These are phyloP conservation scores for Tolypocladium amazonense DNA, from an alignment of 2,329 filamentous ascomycete species.

Conservation along the genomic window DNA sequence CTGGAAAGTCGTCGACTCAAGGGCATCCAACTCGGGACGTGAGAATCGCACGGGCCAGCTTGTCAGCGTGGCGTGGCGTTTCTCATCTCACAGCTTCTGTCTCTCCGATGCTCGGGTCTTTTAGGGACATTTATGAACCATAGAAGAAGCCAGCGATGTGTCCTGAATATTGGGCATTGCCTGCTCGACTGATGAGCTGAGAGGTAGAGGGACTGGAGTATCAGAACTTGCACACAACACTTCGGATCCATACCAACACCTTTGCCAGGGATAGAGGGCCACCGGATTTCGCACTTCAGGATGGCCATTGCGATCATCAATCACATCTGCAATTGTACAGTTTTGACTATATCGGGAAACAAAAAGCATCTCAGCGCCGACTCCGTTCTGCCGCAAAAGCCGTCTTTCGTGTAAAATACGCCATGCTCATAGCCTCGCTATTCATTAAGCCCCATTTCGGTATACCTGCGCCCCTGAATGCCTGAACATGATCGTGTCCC, in stretches of 20 bases:
- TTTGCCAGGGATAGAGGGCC: neutral
- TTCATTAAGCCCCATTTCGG: slow-evolving; percentile 52
- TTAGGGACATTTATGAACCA: neutral
- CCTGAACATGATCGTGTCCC: slow-evolving; percentile 76
- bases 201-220: neutral
- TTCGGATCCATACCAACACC: neutral
- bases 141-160: neutral
- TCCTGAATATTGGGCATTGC: neutral
- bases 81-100: neutral
- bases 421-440: neutral
- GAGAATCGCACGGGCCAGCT: neutral
- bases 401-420: neutral
- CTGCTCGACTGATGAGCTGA: neutral
- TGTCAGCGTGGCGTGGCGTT: neutral
- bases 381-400: neutral
- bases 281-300: neutral
- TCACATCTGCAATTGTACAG: neutral
- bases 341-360: neutral
- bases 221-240: neutral
- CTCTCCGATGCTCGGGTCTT: neutral
- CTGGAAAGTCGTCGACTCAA: neutral
- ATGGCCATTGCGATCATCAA: neutral
- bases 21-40: neutral
- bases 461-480: slow-evolving; percentile 69
- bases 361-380: neutral